Percentiles rank a stretch among this genome's conserved stretches.
phyloP scores from a whole-genome alignment of 176 grass and related monocot genomes.

The bread wheat (Triticum aestivum) region DNA sequence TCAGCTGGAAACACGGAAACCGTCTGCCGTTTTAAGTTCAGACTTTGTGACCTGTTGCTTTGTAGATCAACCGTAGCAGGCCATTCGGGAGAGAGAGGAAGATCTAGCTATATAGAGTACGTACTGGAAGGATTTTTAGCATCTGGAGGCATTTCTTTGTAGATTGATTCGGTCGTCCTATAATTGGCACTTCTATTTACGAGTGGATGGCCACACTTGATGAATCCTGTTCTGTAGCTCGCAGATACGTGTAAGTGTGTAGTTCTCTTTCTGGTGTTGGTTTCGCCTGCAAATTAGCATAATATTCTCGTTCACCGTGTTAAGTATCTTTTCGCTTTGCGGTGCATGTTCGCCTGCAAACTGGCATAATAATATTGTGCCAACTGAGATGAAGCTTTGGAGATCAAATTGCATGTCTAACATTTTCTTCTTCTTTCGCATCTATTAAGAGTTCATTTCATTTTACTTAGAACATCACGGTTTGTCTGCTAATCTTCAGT shows the following conservation, averaged over 20 bases:
- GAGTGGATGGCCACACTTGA: background rate
- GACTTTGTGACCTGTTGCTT: conserved; percentile 28
- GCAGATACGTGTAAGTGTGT: conserved; percentile 28
- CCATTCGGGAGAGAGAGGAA: background rate
- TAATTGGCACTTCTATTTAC: conserved; percentile 11
- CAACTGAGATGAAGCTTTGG: conserved; percentile 8
- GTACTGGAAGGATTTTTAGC: conserved; percentile 28
- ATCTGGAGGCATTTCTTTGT: conserved; percentile 36
- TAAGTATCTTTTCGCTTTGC: background rate
- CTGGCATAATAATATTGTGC: background rate
- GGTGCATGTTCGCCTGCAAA: conserved; percentile 5
- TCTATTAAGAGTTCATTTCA: background rate
- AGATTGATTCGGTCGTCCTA: conserved; percentile 29
- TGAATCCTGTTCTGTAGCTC: conserved; percentile 23
- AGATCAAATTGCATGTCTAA: background rate
- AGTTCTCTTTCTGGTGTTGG: background rate
- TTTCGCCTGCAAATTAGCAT: conserved; percentile 10
- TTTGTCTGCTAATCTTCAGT: conserved; percentile 11
- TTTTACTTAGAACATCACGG: conserved; percentile 1
- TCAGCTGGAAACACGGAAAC: conserved; percentile 2
- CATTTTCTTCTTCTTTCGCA: conserved; percentile 2
- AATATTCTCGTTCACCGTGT: background rate
- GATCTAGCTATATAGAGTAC: conserved; percentile 19
- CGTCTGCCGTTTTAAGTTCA: conserved; percentile 11
- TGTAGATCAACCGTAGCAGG: conserved; percentile 11